These are phyloP conservation scores for Nakazawaea ambrosiae DNA, from an alignment of 805 yeast genomes.

Conservation along the genomic window DNA sequence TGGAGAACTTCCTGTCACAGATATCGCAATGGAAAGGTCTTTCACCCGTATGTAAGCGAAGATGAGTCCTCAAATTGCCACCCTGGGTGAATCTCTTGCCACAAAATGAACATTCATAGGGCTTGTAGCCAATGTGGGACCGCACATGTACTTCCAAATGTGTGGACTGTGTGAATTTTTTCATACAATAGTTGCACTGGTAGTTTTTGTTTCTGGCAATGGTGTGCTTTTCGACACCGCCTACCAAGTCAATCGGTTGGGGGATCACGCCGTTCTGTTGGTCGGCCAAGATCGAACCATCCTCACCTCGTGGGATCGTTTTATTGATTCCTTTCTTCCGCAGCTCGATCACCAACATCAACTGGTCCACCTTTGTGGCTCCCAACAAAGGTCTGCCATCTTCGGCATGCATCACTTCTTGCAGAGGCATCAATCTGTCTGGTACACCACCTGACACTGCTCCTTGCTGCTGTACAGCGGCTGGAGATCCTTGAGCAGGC, in stretches of 20 bases:
- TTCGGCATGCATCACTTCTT: slow-evolving; percentile 40
- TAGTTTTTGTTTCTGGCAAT: slow-evolving; percentile 42
- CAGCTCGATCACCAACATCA: slow-evolving; percentile 89
- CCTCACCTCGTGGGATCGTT: slow-evolving; percentile 55
- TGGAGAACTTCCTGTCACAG: slow-evolving; percentile 73
- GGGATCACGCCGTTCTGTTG: slow-evolving; percentile 33
- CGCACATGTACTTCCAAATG: slow-evolving; percentile 86
- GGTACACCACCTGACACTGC: slow-evolving; percentile 7
- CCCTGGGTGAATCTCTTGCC: slow-evolving; percentile 84
- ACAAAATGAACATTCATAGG: slow-evolving; percentile 74
- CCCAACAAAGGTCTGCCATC: slow-evolving; percentile 71
- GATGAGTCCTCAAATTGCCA: slow-evolving; percentile 81
- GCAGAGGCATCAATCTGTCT: slow-evolving; percentile 35
- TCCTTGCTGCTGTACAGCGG: slow-evolving; percentile 16
- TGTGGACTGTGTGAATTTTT: slow-evolving; percentile 81
- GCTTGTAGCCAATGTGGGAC: slow-evolving; percentile 82
- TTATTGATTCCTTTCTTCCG: slow-evolving; percentile 70
- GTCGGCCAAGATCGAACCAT: slow-evolving; percentile 60
- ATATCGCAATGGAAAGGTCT: slow-evolving; percentile 78
- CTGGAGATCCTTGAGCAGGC: no score
- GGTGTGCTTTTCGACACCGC: slow-evolving; percentile 69
- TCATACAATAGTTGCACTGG: slow-evolving; percentile 72
- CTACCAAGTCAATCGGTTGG: slow-evolving; percentile 59
- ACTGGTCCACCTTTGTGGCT: slow-evolving; percentile 83
- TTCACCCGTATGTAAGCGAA: slow-evolving; percentile 85